Conservation (phyloP, 164 flowering plant species). For the Brasenia schreberi region DNA sequence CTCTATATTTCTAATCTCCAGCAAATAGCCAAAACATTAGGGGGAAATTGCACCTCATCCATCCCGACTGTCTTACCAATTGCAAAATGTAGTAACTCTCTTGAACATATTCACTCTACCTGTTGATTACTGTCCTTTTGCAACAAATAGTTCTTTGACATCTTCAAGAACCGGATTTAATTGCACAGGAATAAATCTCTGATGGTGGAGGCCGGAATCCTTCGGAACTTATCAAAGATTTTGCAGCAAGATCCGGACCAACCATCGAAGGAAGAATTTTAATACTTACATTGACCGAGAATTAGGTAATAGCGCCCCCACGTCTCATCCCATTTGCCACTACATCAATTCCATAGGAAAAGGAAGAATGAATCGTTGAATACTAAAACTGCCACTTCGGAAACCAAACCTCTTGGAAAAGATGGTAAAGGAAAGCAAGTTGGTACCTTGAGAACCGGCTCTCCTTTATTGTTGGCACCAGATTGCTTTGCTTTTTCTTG, state of each 20-base stretch:
- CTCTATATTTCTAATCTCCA: too few relatives aligned
- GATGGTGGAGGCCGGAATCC: conserved; percentile 78
- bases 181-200: conserved; percentile 61
- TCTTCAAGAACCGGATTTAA: neutral
- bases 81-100: too few relatives aligned
- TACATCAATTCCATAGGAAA: conserved; percentile 25
- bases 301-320: neutral
- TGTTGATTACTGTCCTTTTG: too few relatives aligned
- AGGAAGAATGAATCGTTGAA: neutral
- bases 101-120: too few relatives aligned
- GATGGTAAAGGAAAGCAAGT: neutral
- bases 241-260: conserved; percentile 16
- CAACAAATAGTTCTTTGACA: too few relatives aligned
- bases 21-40: too few relatives aligned
- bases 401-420: neutral
- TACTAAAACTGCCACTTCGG: neutral
- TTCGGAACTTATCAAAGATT: conserved; percentile 38
- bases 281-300: neutral
- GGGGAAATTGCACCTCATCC: too few relatives aligned
- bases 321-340: conserved; percentile 68
- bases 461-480: conserved; percentile 45
- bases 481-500: conserved; percentile 40
- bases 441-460: conserved; percentile 69
- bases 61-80: too few relatives aligned
- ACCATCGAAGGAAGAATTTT: conserved; percentile 7